These are phyloP conservation scores for Naegleria lovaniensis DNA, from an alignment of 208 protist species.

Conservation along the genomic window DNA sequence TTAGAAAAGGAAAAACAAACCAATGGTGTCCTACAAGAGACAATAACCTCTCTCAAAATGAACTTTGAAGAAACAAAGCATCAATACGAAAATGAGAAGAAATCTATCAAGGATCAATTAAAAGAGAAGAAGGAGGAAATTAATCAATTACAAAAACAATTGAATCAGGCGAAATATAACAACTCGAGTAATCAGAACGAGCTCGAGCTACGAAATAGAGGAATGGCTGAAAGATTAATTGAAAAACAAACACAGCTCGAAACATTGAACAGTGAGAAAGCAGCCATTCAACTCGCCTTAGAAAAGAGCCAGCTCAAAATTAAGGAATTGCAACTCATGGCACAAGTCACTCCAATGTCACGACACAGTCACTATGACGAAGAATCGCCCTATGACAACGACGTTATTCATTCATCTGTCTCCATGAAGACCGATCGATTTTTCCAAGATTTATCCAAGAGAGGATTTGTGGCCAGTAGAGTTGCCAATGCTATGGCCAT, in stretches of 20 bases:
- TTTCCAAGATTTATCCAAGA: conserved; percentile 11
- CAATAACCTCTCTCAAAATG: neutral
- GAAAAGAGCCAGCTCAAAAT: neutral
- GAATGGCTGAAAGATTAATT: conserved; percentile 14
- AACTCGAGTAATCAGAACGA: neutral
- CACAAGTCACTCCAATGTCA: neutral
- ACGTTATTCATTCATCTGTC: neutral
- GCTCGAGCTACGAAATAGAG: neutral
- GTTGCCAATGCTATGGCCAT: neutral
- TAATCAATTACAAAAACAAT: neutral
- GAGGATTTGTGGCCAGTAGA: neutral
- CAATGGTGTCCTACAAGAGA: neutral
- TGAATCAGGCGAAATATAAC: neutral
- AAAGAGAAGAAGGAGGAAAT: neutral
- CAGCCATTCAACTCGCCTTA: neutral
- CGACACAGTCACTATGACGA: neutral
- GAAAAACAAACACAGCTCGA: conserved; percentile 25
- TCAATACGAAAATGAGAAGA: neutral
- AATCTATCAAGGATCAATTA: neutral
- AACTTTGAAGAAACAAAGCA: conserved; percentile 11
- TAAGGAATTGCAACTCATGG: neutral
- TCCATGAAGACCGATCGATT: neutral
- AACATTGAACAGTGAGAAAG: conserved; percentile 19
- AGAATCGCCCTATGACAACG: neutral
- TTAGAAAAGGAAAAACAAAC: conserved; percentile 3